These are phyloP conservation scores for Nicotiana attenuata DNA, from an alignment of 257 asterid genomes.

Conservation along the genomic window DNA sequence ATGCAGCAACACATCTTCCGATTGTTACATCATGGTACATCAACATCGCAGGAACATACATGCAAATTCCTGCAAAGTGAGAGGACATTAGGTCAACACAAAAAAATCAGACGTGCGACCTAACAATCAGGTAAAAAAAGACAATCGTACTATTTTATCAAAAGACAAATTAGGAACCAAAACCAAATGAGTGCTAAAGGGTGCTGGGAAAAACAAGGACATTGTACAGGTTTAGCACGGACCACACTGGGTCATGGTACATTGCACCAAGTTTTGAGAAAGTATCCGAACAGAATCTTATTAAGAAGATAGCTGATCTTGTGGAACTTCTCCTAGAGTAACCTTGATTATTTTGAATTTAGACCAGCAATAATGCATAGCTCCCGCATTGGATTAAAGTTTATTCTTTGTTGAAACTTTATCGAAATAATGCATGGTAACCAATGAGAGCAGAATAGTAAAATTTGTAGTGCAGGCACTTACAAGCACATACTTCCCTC, in stretches of 20 bases:
- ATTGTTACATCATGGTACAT: neutral
- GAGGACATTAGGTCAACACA: neutral
- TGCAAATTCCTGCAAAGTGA: neutral
- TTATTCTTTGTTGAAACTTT: neutral
- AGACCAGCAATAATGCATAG: neutral
- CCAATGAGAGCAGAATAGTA: neutral
- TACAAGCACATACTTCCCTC: conserved; percentile 4
- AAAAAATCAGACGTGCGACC: no score
- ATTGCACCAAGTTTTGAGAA: neutral
- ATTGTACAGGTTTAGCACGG: neutral
- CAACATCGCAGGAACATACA: neutral
- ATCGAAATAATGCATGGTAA: neutral
- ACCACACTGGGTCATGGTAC: neutral
- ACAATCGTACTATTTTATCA: neutral
- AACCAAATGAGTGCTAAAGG: neutral
- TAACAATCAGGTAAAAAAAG: neutral
- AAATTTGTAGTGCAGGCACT: neutral
- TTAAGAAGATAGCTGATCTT: neutral
- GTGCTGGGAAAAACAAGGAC: neutral
- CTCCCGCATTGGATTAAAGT: neutral
- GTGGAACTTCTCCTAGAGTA: neutral
- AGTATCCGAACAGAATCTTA: neutral
- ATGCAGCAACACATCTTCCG: conserved; percentile 1
- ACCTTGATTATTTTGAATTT: neutral
- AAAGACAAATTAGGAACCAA: neutral